phyloP scores from a whole-genome alignment of 1,284 basidiomycete genomes.

The Caloboletus inedulis region DNA sequence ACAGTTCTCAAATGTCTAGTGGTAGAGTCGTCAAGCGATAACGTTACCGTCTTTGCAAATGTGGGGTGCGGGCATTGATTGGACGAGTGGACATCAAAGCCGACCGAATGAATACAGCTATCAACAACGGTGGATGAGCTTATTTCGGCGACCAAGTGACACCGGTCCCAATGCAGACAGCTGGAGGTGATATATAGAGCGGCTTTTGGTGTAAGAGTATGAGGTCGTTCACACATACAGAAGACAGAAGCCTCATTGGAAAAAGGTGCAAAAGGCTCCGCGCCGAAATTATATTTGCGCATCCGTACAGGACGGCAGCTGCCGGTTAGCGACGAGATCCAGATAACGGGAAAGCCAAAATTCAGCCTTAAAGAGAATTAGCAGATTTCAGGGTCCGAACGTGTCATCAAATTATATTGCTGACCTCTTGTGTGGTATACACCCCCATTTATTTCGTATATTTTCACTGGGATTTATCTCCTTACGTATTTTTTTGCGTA shows the following conservation, averaged over 20 bases:
- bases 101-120: neutral
- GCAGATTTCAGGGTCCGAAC: slow-evolving; percentile 35
- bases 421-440: slow-evolving; percentile 11
- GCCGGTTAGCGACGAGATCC: slow-evolving; percentile 31
- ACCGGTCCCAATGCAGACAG: slow-evolving; percentile 4
- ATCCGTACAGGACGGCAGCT: slow-evolving; percentile 29
- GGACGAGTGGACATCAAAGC: slow-evolving; percentile 6
- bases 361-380: slow-evolving; percentile 27
- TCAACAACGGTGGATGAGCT: neutral
- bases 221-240: slow-evolving; percentile 24
- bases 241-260: slow-evolving; percentile 18
- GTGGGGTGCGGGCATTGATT: slow-evolving; percentile 12
- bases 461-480: slow-evolving; percentile 19
- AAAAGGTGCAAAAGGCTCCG: slow-evolving; percentile 27
- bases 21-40: slow-evolving; percentile 1
- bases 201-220: slow-evolving; percentile 9
- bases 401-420: slow-evolving; percentile 28
- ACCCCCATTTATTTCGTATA: slow-evolving; percentile 29
- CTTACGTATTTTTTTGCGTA: slow-evolving; percentile 36
- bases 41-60: slow-evolving; percentile 1
- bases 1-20: neutral
- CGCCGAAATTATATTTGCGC: slow-evolving; percentile 35
- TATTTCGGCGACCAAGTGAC: slow-evolving; percentile 6
- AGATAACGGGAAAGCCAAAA: slow-evolving; percentile 34
- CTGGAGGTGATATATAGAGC: slow-evolving; percentile 13